Evolutionary conservation across 2,329 filamentous ascomycete genomes (phyloP), one percentile per base, ranked within the genome.

Genomic region (Parastagonospora nodorum): DNA sequence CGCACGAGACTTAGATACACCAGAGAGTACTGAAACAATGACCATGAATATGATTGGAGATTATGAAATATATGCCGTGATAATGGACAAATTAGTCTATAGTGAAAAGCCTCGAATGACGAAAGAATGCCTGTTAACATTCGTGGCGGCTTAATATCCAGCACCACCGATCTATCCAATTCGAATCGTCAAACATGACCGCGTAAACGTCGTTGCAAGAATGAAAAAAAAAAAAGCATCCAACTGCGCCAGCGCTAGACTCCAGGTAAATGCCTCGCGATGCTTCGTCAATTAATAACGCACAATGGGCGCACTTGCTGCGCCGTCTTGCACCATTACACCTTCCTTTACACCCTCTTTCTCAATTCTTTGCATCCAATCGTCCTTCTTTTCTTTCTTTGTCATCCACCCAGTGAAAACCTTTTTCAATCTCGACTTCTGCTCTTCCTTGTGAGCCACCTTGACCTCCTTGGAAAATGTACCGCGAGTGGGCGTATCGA

Each of bases 291-390:
- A 48, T 60, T 58, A 74, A 54, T 73, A 74, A 30, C 70, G 57
- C 37, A 73, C 69, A 14, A 73, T 63, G 7, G 72, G 71, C 8
- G 63, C 51, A 16, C 63, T 55, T 16, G 62, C 59, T 33, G 57
- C 55, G 33, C 63, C 61, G 11, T 72, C 68, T 44, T 68, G 67
- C 10, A 71, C 56, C 49, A 74, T 50, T 10, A 77, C 64, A 12
- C 76, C 75, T 32, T 68, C 68, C 42, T 69, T 74, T n/a, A 76
- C 64, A 2, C 75, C 75, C 14, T 73, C 62, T 50, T 72, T 73
- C 42, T 75, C 71, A 16, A 77, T 58, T 48, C 71, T 67, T 12
- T 76, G 70, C 75, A 76, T 76, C 74, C 75, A 77, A 39, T 70
- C 68, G 12, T 67, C 68, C 37, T 68, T 68, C 54, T 69, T 74